Base-by-base conservation (phyloP, 75 land plant genomes). In the Pinus tabuliformis region DNA sequence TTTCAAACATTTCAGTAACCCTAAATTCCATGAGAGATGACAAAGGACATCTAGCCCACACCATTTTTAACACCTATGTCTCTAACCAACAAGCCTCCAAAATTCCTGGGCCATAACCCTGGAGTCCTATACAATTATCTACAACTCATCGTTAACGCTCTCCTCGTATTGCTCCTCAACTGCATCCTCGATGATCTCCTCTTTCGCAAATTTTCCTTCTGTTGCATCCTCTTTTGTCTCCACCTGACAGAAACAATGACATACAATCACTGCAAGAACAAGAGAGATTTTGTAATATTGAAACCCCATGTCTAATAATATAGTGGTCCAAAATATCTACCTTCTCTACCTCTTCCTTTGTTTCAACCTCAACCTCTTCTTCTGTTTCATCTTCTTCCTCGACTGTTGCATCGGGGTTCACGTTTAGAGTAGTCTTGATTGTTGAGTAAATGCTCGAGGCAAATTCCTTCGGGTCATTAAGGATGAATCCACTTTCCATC, bases 401-500 rank as follows among this genome's bases (percentile, higher is more conserved):
- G 8, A 92, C 87, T 6, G 80, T 65, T 17, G 90, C 98, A 82
- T 94, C 90, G 36, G 91, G 92, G 57, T 86, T 91, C 78, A 97
- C 87, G 66, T 95, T 84, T 56, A 97, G 79, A 77, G 86, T 89
- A 2, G 78, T 16, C 83, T 89, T 95, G 78, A 97, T 91, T 18
- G 94, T 80, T 56, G 80, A 78, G 80, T 97, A 95, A 36, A 97
- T 89, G 6, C 81, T 85, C 3, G 87, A 62, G 54, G 99, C 99
- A 68, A 97, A 97, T 39, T 91, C 89, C 83, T 97, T 92, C 26
- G 98, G 96, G 65, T 97, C 92, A 17, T 75, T 73, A 9, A 90
- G 84, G 15, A 77, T 18, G 81, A 97, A 97, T 12, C 99, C 99
- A 83, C 99, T 97, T 81, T 97, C 99, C 90, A 97, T 73, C 59